Evolutionary conservation across 2,329 filamentous ascomycete genomes (phyloP).

Genomic region (Ascocoryne sarcoides): DNA sequence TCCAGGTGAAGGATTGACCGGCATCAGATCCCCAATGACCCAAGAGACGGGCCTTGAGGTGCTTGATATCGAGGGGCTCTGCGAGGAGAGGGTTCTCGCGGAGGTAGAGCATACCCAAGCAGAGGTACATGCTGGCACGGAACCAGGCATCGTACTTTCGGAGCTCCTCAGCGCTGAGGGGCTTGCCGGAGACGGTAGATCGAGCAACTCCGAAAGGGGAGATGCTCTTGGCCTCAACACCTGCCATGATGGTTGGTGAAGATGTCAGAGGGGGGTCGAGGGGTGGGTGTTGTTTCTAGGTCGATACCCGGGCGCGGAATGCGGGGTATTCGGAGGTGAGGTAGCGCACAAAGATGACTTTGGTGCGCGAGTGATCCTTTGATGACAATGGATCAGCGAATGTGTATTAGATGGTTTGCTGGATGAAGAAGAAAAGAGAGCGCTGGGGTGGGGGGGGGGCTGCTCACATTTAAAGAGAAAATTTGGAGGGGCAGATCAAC

Average conservation of each 20-base stretch:
- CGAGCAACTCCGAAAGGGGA: conserved; percentile 57
- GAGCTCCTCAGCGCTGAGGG: conserved; percentile 57
- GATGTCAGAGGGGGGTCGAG: background rate
- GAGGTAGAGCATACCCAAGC: conserved; percentile 74
- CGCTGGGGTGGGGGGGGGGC: background rate
- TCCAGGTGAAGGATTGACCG: conserved; percentile 74
- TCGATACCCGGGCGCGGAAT: background rate
- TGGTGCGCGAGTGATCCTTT: background rate
- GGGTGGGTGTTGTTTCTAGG: no score
- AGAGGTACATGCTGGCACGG: conserved; percentile 65
- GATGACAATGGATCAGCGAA: background rate
- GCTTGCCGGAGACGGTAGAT: conserved; percentile 52
- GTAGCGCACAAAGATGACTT: background rate
- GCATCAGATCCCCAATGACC: conserved; percentile 75
- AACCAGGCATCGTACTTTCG: conserved; percentile 65
- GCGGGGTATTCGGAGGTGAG: background rate
- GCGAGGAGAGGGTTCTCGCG: conserved; percentile 63
- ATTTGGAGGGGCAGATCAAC: background rate
- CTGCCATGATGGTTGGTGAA: conserved; percentile 14
- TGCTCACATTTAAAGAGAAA: background rate
- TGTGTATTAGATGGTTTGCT: background rate
- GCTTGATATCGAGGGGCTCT: conserved; percentile 57
- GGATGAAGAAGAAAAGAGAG: background rate
- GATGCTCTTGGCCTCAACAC: conserved; percentile 43
- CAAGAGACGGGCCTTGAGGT: conserved; percentile 65